These are phyloP conservation scores for Berkeleyomyces rouxiae DNA, from an alignment of 2,329 filamentous ascomycete species.

Conservation along the genomic window DNA sequence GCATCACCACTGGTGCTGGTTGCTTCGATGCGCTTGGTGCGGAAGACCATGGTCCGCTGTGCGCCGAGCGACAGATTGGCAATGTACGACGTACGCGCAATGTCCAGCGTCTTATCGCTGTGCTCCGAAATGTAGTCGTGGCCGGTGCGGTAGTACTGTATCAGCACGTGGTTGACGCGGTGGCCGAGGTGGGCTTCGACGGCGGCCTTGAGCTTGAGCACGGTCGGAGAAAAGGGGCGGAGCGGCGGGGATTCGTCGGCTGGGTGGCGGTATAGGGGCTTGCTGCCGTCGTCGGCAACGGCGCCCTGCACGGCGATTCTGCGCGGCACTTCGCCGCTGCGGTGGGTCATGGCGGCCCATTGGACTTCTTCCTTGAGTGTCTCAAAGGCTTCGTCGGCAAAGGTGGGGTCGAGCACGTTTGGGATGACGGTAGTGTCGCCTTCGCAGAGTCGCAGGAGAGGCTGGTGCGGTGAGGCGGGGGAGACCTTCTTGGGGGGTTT, in stretches of 20 bases:
- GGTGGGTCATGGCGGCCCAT: conserved; percentile 88
- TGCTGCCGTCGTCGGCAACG: conserved; percentile 48
- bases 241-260: conserved; percentile 73
- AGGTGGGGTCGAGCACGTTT: conserved; percentile 44
- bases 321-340: conserved; percentile 78
- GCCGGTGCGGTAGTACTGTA: conserved; percentile 82
- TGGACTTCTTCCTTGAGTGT: conserved; percentile 55
- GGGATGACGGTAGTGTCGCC: conserved; percentile 64
- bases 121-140: conserved; percentile 91
- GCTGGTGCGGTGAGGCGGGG: background rate
- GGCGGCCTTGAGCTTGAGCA: conserved; percentile 47
- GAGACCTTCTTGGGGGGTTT: background rate
- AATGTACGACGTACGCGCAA: conserved; percentile 63
- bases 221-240: conserved; percentile 55
- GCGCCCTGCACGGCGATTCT: conserved; percentile 78
- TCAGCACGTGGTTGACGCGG: conserved; percentile 73
- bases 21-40: conserved; percentile 51
- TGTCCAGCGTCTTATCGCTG: conserved; percentile 91
- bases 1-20: conserved; percentile 16
- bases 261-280: conserved; percentile 89
- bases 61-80: conserved; percentile 91
- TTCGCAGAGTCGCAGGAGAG: conserved; percentile 41
- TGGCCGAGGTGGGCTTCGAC: conserved; percentile 64
- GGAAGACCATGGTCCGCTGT: conserved; percentile 73
- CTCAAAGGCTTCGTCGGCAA: conserved; percentile 48